Percentiles rank a stretch among this genome's conserved stretches.
Conservation (phyloP, 495 filamentous ascomycete species). For the Eremomyces bilateralis region DNA sequence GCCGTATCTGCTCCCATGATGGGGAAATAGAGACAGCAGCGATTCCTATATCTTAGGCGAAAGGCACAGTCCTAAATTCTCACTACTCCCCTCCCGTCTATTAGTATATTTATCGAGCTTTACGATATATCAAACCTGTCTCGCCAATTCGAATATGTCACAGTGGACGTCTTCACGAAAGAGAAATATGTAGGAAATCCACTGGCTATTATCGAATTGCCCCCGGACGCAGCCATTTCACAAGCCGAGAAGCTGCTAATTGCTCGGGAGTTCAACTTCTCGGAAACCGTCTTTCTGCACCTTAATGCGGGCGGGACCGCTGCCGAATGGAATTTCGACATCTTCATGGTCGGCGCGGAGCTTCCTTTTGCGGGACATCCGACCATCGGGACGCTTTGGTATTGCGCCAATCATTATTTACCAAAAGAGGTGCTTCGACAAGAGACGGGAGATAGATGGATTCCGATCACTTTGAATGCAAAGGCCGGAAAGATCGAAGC, state of each 20-base stretch:
- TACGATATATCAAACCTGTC: too few relatives aligned
- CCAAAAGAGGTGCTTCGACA: too few relatives aligned
- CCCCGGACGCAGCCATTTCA: constrained; percentile 15
- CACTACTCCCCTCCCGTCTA: too few relatives aligned
- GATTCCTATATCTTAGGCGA: too few relatives aligned
- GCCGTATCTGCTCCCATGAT: too few relatives aligned
- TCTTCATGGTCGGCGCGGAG: constrained; percentile 41
- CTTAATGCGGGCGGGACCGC: constrained; percentile 10
- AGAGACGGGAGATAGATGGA: not conserved
- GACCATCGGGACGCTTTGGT: constrained; percentile 45
- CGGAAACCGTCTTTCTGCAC: constrained; percentile 65
- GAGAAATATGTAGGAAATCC: constrained; percentile 40
- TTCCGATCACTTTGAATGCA: constrained; percentile 19
- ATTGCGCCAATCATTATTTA: constrained; percentile 13
- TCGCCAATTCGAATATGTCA: constrained; percentile 22
- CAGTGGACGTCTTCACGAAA: constrained; percentile 47
- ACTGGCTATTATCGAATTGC: constrained; percentile 38
- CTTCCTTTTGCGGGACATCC: constrained; percentile 63
- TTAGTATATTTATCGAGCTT: too few relatives aligned
- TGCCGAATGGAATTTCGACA: constrained; percentile 34
- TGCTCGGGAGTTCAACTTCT: constrained; percentile 63
- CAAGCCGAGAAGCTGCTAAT: constrained; percentile 41
- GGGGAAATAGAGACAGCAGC: too few relatives aligned
- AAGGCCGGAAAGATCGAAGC: constrained; percentile 42
- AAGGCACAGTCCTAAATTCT: too few relatives aligned